Percentiles rank a stretch among this genome's conserved stretches.
phyloP scores from a whole-genome alignment of 148 eudicot species.

The Fagopyrum tataricum region DNA sequence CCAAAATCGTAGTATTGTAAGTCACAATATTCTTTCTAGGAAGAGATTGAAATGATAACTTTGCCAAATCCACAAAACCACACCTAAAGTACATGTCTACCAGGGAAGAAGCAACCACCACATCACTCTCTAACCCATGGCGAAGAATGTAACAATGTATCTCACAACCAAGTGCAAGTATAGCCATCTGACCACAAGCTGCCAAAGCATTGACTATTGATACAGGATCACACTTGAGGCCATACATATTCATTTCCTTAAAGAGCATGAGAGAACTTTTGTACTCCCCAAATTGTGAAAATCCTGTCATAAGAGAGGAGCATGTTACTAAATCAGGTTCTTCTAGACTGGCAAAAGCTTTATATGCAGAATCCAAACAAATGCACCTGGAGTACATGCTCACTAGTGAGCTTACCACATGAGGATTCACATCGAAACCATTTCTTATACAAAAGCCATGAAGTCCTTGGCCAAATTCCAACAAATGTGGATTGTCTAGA shows the following conservation, averaged over 20 bases:
- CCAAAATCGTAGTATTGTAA: conserved; percentile 54
- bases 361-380: conserved; percentile 52
- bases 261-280: conserved; percentile 34
- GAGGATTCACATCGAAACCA: conserved; percentile 46
- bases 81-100: conserved; percentile 79
- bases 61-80: conserved; percentile 57
- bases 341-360: conserved; percentile 36
- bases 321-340: conserved; percentile 72
- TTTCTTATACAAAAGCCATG: conserved; percentile 53
- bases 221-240: conserved; percentile 47
- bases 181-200: conserved; percentile 46
- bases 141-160: conserved; percentile 62
- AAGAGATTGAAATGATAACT: conserved; percentile 30
- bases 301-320: conserved; percentile 70
- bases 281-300: conserved; percentile 41
- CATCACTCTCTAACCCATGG: conserved; percentile 37
- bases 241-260: conserved; percentile 39
- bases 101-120: conserved; percentile 62
- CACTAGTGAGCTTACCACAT: conserved; percentile 56
- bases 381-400: conserved; percentile 62
- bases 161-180: conserved; percentile 49
- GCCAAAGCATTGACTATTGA: conserved; percentile 51
- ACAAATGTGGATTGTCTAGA: conserved; percentile 24
- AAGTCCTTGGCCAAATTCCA: conserved; percentile 49
- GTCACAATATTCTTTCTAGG: conserved; percentile 32